These are phyloP conservation scores for Protomyces inundatus DNA, from an alignment of 1,139 yeast species.

Conservation along the genomic window DNA sequence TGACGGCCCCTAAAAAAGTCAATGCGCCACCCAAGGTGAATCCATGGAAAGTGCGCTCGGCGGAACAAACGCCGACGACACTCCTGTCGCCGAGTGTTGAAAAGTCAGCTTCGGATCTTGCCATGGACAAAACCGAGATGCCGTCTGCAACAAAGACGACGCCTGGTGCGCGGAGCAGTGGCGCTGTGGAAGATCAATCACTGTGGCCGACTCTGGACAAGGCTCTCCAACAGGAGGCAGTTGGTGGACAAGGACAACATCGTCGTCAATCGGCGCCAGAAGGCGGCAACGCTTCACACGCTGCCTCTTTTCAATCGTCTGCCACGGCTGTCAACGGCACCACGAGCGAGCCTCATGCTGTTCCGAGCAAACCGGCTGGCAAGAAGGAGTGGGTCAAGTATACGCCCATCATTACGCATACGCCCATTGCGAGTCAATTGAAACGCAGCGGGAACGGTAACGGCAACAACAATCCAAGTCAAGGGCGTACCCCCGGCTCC, in stretches of 20 bases:
- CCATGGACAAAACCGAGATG: background rate
- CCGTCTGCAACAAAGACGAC: background rate
- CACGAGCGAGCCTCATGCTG: background rate
- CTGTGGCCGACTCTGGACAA: slow-evolving; percentile 28
- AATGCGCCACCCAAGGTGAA: slow-evolving; percentile 21
- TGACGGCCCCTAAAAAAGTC: background rate
- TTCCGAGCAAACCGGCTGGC: slow-evolving; percentile 17
- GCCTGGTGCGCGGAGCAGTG: background rate
- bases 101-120: background rate
- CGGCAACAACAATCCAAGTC: background rate
- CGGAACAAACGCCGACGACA: background rate
- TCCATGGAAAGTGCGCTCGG: slow-evolving; percentile 14
- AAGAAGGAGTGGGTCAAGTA: slow-evolving; percentile 27
- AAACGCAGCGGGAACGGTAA: background rate
- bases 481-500: background rate
- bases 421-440: slow-evolving; percentile 6
- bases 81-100: background rate
- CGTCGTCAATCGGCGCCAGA: background rate
- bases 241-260: background rate
- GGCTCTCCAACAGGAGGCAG: slow-evolving; percentile 17
- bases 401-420: slow-evolving; percentile 25
- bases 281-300: background rate
- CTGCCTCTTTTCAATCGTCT: too few species aligned
- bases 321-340: background rate
- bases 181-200: slow-evolving; percentile 14